Conservation (phyloP, 2,329 filamentous ascomycete species). For the Tolypocladium cylindrosporum region DNA sequence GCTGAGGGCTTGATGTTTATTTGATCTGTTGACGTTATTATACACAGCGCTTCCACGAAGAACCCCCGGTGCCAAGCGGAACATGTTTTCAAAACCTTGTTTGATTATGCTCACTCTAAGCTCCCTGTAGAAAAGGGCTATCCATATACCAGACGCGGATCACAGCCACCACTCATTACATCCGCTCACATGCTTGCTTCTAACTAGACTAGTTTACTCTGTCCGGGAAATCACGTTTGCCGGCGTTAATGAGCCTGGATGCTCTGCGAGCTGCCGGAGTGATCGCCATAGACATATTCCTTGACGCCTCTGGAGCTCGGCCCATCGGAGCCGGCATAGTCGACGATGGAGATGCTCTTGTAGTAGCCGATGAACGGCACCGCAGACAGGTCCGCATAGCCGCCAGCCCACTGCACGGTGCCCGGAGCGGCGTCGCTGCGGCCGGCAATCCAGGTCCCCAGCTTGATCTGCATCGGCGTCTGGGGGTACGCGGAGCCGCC, state of each 20-base stretch:
- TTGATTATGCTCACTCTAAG: not conserved
- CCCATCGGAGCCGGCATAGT: slow-evolving; percentile 41
- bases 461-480: slow-evolving; percentile 61
- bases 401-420: slow-evolving; percentile 63
- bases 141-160: too few relatives aligned
- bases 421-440: slow-evolving; percentile 50
- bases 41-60: not conserved
- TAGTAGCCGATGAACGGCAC: slow-evolving; percentile 47
- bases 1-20: not conserved
- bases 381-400: slow-evolving; percentile 40
- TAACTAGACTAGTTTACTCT: not conserved
- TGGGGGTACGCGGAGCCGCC: slow-evolving; percentile 55
- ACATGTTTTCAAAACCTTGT: not conserved
- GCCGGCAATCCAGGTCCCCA: slow-evolving; percentile 59
- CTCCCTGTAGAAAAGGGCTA: not conserved
- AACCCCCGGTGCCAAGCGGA: too few relatives aligned
- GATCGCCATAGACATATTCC: slow-evolving; percentile 42
- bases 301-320: slow-evolving; percentile 27
- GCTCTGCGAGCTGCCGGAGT: slow-evolving; percentile 37
- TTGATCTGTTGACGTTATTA: not conserved
- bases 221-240: not conserved
- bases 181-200: not conserved
- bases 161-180: not conserved
- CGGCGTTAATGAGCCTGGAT: slow-evolving; percentile 25
- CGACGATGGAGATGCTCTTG: slow-evolving; percentile 43